These are phyloP conservation scores for Gyrodon lividus DNA, from an alignment of 768 basidiomycete species.

Conservation along the genomic window DNA sequence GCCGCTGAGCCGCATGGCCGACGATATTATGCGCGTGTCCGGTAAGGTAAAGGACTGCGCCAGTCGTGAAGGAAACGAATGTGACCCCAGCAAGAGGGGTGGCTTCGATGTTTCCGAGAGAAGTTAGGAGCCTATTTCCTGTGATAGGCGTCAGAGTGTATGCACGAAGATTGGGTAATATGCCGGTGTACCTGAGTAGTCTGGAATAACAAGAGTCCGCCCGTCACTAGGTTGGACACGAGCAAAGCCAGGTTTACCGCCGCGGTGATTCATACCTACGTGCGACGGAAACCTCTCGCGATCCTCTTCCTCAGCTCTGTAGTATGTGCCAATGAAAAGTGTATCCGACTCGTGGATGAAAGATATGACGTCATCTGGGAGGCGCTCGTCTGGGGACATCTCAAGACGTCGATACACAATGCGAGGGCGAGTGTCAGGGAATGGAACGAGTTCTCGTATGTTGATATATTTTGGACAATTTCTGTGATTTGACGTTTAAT, in stretches of 20 bases:
- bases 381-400: conserved; percentile 36
- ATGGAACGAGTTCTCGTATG: conserved; percentile 48
- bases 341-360: conserved; percentile 54
- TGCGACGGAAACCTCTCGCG: conserved; percentile 48
- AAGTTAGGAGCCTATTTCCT: conserved; percentile 64
- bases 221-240: conserved; percentile 55
- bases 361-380: conserved; percentile 49
- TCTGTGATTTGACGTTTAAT: conserved; percentile 29
- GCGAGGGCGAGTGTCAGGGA: conserved; percentile 37
- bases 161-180: background rate
- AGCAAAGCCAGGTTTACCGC: conserved; percentile 58
- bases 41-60: conserved; percentile 64
- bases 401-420: conserved; percentile 36
- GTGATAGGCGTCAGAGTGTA: background rate
- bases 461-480: conserved; percentile 75
- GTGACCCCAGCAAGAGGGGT: conserved; percentile 57
- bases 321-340: conserved; percentile 56
- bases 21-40: conserved; percentile 53
- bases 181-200: conserved; percentile 48
- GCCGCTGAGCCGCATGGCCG: conserved; percentile 36
- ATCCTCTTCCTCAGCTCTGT: conserved; percentile 40
- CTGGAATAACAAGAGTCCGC: conserved; percentile 56
- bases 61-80: conserved; percentile 51
- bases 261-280: conserved; percentile 67
- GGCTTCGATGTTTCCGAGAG: conserved; percentile 62